Conservation (phyloP, 192 early-diverging fungal genomes). For the Backusella australiensis region DNA sequence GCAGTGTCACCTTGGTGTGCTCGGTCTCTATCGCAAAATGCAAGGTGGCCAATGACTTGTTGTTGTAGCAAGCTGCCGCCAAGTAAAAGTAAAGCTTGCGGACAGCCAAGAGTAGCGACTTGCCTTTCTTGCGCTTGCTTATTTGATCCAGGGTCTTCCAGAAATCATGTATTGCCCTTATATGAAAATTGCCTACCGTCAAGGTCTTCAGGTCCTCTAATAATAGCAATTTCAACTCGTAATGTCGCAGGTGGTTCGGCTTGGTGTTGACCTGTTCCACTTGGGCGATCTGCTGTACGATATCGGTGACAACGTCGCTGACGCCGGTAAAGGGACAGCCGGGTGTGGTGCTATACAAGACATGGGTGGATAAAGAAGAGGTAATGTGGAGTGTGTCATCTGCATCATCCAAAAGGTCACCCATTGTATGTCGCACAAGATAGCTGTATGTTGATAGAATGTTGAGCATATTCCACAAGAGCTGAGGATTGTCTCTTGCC, state of each 20-base stretch:
- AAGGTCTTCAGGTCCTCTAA: background rate
- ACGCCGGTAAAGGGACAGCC: background rate
- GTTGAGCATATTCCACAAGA: slow-evolving; percentile 15
- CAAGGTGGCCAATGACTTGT: background rate
- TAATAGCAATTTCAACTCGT: background rate
- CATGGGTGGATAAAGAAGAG: background rate
- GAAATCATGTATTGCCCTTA: background rate
- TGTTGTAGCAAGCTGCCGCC: background rate
- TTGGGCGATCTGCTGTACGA: background rate
- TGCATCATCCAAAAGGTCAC: slow-evolving; percentile 12
- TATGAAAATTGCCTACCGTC: too few relatives aligned
- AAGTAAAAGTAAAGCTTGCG: slow-evolving; percentile 18
- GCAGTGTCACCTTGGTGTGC: background rate
- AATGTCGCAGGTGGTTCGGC: background rate
- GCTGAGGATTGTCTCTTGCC: background rate
- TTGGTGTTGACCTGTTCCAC: background rate
- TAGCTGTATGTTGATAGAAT: slow-evolving; percentile 21
- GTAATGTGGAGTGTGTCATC: background rate
- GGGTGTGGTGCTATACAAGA: slow-evolving; percentile 14
- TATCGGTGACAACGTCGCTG: background rate
- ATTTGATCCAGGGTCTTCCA: slow-evolving; percentile 1
- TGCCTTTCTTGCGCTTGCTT: background rate
- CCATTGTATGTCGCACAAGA: slow-evolving; percentile 17
- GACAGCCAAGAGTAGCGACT: background rate
- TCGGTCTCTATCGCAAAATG: background rate